Conservation (phyloP, 1,139 yeast species). For the Magnusiomyces ingens region DNA sequence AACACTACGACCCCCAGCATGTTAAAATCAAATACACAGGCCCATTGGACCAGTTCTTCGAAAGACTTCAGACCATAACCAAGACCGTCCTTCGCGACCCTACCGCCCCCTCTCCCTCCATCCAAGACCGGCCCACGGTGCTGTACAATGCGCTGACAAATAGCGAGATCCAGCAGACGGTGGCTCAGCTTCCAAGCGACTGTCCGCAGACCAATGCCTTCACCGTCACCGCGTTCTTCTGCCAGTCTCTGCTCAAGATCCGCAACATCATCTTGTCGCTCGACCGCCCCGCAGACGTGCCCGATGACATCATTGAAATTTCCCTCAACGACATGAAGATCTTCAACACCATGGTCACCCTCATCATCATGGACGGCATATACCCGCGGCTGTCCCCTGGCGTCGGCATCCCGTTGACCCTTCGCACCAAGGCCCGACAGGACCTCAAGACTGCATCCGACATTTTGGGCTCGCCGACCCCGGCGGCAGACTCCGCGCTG, state of each 20-base stretch:
- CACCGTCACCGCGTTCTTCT: conserved; percentile 5
- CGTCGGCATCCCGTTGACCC: conserved; percentile 60
- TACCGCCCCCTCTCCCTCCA: neutral
- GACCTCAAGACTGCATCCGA: neutral
- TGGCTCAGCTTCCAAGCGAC: neutral
- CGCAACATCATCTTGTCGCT: neutral
- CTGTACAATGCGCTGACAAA: neutral
- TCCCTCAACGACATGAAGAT: conserved; percentile 79
- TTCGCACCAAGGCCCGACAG: conserved; percentile 36
- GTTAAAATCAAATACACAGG: conserved; percentile 9
- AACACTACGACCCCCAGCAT: neutral
- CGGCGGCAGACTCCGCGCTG: neutral
- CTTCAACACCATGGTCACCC: conserved; percentile 55
- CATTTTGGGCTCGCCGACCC: conserved; percentile 4
- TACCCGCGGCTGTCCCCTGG: conserved; percentile 54
- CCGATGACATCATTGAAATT: conserved; percentile 42
- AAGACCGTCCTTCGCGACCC: neutral
- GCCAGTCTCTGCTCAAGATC: conserved; percentile 7
- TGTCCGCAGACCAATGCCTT: conserved; percentile 1
- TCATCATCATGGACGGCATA: conserved; percentile 63
- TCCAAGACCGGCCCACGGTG: neutral
- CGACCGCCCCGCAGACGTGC: neutral
- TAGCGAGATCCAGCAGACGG: neutral
- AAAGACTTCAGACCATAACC: conserved; percentile 5
- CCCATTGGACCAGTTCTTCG: conserved; percentile 13